These are phyloP conservation scores for Trichoderma koningiopsis DNA, from an alignment of 2,329 filamentous ascomycete species.

Conservation along the genomic window DNA sequence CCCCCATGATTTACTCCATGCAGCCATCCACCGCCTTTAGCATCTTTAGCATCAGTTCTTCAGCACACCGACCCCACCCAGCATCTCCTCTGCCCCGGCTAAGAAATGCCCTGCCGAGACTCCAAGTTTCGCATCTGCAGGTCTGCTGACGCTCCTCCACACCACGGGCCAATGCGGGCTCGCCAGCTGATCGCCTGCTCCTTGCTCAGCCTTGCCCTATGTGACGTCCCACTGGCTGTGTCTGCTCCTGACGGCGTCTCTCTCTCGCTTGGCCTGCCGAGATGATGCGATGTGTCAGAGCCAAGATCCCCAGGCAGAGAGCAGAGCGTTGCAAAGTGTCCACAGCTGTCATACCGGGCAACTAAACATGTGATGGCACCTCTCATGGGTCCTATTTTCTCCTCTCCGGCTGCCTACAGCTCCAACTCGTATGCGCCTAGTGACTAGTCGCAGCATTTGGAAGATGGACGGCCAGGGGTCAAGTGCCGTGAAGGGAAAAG, in stretches of 20 bases:
- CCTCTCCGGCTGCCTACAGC: constrained; percentile 6
- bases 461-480: constrained; percentile 2
- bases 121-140: constrained; percentile 14
- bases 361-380: constrained; percentile 18
- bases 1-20: neutral
- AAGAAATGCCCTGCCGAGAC: constrained; percentile 16
- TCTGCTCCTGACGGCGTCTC: neutral
- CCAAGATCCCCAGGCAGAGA: neutral
- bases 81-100: neutral
- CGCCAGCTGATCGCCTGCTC: constrained; percentile 20
- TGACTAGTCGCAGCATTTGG: neutral
- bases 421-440: neutral
- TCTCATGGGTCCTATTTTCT: neutral
- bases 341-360: neutral
- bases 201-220: constrained; percentile 22
- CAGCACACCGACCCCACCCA: neutral
- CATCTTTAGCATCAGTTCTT: neutral
- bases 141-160: constrained; percentile 25
- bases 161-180: constrained; percentile 10
- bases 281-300: constrained; percentile 13
- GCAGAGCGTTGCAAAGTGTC: neutral
- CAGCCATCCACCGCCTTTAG: neutral
- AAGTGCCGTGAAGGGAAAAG: neutral
- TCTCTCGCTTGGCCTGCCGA: neutral
- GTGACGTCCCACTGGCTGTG: constrained; percentile 14